phyloP scores from a whole-genome alignment of 1,139 yeast species.

The Saccharomycopsis hybrid region DNA sequence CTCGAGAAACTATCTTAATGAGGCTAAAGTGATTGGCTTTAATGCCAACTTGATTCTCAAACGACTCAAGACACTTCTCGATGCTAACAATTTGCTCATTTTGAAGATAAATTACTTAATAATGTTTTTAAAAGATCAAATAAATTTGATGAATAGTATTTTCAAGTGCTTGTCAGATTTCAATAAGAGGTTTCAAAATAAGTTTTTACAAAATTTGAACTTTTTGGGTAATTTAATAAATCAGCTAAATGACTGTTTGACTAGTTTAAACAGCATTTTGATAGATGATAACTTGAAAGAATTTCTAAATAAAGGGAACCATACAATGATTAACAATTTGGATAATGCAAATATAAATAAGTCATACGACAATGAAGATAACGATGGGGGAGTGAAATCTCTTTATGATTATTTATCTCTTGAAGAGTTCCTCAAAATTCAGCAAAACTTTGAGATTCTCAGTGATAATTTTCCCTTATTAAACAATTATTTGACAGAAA shows the following conservation, averaged over 20 bases:
- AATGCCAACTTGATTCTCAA: slow-evolving; percentile 10
- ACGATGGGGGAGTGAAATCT: neutral
- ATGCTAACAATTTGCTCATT: slow-evolving; percentile 18
- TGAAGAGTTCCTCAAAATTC: slow-evolving; percentile 19
- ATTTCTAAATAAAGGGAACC: neutral
- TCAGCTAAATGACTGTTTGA: slow-evolving; percentile 13
- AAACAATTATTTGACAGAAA: slow-evolving; percentile 6
- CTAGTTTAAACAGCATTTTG: slow-evolving; percentile 13
- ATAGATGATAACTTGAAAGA: slow-evolving; percentile 8
- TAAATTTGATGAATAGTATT: slow-evolving; percentile 15
- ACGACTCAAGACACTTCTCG: slow-evolving; percentile 13
- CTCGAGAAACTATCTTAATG: slow-evolving; percentile 10
- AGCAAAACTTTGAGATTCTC: slow-evolving; percentile 18
- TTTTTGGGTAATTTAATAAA: slow-evolving; percentile 11
- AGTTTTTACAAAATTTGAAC: slow-evolving; percentile 13
- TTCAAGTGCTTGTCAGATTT: slow-evolving; percentile 11
- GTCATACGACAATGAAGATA: neutral
- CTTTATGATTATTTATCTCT: slow-evolving; percentile 18
- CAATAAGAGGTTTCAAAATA: slow-evolving; percentile 12
- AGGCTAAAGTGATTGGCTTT: slow-evolving; percentile 16
- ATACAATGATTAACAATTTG: too few relatives aligned
- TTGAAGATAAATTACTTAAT: slow-evolving; percentile 19
- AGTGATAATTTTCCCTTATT: slow-evolving; percentile 8
- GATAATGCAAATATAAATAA: too few relatives aligned
- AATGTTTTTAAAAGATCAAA: slow-evolving; percentile 18